phyloP scores from a whole-genome alignment of 225 moss, liverwort and hornwort genomes.

The Anthoceros angustus region DNA sequence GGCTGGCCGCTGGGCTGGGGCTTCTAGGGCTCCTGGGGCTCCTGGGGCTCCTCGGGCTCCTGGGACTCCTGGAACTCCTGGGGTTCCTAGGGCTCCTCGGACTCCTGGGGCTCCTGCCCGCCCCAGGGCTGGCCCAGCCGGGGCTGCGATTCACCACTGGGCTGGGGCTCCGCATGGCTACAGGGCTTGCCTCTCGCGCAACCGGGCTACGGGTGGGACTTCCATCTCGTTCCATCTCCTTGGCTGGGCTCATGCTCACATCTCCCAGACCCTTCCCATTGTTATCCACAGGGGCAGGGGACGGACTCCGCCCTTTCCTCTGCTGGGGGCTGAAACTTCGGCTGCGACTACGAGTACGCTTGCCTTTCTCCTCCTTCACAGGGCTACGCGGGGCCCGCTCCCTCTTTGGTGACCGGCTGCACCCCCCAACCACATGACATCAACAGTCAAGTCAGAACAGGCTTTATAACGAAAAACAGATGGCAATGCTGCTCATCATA shows the following conservation, averaged over 20 bases:
- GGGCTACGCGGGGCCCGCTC: conserved; percentile 35
- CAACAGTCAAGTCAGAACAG: background rate
- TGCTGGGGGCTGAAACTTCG: conserved; percentile 9
- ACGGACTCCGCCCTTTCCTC: conserved; percentile 18
- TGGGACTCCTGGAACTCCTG: no score
- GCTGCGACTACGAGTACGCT: conserved; percentile 6
- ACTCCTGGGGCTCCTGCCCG: no score
- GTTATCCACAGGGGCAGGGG: background rate
- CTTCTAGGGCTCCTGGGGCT: no score
- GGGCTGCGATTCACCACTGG: background rate
- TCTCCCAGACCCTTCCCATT: background rate
- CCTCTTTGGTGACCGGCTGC: conserved; percentile 23
- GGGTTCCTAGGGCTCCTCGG: no score
- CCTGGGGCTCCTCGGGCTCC: no score
- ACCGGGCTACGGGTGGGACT: no score
- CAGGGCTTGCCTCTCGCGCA: no score
- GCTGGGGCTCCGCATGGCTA: background rate
- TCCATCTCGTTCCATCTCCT: background rate
- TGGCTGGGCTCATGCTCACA: background rate
- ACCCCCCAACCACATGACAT: background rate
- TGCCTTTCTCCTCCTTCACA: conserved; percentile 22
- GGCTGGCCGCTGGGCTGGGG: no score
- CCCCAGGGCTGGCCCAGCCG: no score
- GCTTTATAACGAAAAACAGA: background rate
- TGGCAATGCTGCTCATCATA: background rate